Conservation (phyloP, 805 yeast genomes). For the Sugiyamaella floridensis region DNA sequence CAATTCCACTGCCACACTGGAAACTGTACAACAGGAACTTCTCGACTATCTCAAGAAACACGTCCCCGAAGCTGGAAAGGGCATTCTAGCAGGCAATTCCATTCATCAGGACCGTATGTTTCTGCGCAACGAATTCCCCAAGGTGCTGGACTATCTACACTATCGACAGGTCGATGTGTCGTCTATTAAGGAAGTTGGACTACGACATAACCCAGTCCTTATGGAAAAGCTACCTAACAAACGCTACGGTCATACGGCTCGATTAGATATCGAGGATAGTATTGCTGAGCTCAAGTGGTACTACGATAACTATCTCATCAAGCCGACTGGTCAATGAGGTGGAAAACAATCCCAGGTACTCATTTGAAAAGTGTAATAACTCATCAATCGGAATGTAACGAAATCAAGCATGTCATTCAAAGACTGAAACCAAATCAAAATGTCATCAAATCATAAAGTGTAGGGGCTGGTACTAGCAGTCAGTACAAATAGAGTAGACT, state of each 20-base stretch:
- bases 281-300: conserved; percentile 79
- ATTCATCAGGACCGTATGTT: conserved; percentile 88
- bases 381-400: neutral
- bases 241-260: conserved; percentile 74
- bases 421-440: neutral
- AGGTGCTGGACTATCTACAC: conserved; percentile 46
- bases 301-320: conserved; percentile 49
- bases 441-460: neutral
- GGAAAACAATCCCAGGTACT: no score
- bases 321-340: conserved; percentile 7
- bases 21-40: conserved; percentile 60
- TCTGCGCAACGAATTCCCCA: conserved; percentile 77
- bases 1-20: conserved; percentile 45
- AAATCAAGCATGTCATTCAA: neutral
- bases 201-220: conserved; percentile 65
- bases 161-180: conserved; percentile 89
- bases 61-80: conserved; percentile 48
- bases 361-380: neutral
- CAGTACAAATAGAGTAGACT: no score
- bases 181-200: conserved; percentile 72
- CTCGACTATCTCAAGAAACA: conserved; percentile 51
- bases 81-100: conserved; percentile 83
- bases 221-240: conserved; percentile 56
- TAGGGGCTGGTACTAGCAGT: no score
- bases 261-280: conserved; percentile 80